A percentile compares a stretch with the other conserved stretches of the same genome.
Evolutionary conservation across 441 rosid genomes (phyloP).

Genomic region (Pelargonium myrrhifolium): DNA sequence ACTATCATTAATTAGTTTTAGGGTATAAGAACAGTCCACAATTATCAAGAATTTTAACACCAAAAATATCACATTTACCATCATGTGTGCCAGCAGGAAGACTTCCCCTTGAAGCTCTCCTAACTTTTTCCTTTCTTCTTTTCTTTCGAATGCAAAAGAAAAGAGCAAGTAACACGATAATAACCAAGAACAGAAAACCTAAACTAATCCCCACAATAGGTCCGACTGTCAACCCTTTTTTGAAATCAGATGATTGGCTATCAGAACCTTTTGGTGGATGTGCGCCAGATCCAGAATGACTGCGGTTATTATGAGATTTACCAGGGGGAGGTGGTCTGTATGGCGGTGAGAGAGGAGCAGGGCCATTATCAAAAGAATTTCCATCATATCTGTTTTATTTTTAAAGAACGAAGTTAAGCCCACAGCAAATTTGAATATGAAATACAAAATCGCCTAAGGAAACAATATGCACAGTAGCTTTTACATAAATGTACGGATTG

Average conservation of each 20-base stretch:
- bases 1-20: slow-evolving; percentile 27
- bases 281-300: slow-evolving; percentile 36
- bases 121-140: slow-evolving; percentile 37
- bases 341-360: slow-evolving; percentile 73
- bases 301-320: slow-evolving; percentile 35
- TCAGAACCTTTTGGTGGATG: slow-evolving; percentile 29
- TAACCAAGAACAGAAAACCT: slow-evolving; percentile 49
- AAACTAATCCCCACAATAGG: slow-evolving; percentile 54
- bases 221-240: slow-evolving; percentile 48
- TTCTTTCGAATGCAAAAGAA: slow-evolving; percentile 45
- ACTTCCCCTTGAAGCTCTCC: slow-evolving; percentile 47
- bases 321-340: slow-evolving; percentile 43
- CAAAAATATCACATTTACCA: slow-evolving; percentile 19
- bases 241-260: slow-evolving; percentile 36
- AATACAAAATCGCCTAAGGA: background rate
- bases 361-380: slow-evolving; percentile 73
- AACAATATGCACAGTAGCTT: slow-evolving; percentile 21
- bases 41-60: too few relatives aligned
- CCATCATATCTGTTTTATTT: slow-evolving; percentile 63
- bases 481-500: slow-evolving; percentile 63
- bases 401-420: slow-evolving; percentile 19
- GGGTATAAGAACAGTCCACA: too few relatives aligned
- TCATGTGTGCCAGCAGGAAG: slow-evolving; percentile 38
- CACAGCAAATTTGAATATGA: slow-evolving; percentile 8
- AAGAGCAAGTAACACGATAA: slow-evolving; percentile 40